These are phyloP conservation scores for Gossypium trilobum DNA, from an alignment of 441 rosid genomes.

Conservation along the genomic window DNA sequence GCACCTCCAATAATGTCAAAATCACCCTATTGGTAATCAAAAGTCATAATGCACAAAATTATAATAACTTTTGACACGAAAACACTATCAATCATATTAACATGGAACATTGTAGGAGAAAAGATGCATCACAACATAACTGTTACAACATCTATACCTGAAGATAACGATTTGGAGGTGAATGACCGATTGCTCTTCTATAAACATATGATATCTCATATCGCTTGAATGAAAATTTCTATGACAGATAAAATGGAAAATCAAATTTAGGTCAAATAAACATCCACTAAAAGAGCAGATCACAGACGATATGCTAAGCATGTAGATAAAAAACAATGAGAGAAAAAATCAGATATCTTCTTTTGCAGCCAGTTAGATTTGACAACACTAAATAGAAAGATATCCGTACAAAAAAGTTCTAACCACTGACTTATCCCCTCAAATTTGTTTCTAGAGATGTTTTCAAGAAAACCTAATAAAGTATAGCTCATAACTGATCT, in stretches of 20 bases:
- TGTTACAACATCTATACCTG: slow-evolving; percentile 40
- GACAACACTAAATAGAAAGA: not conserved
- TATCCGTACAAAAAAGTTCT: not conserved
- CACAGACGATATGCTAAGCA: not conserved
- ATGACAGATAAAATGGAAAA: slow-evolving; percentile 18
- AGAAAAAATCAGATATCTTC: not conserved
- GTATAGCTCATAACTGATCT: not conserved
- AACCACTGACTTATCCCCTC: not conserved
- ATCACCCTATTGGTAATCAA: slow-evolving; percentile 58
- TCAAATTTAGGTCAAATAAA: slow-evolving; percentile 5
- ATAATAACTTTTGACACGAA: not conserved
- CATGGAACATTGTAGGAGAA: slow-evolving; percentile 2
- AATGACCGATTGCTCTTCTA: slow-evolving; percentile 87
- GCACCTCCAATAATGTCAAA: slow-evolving; percentile 91
- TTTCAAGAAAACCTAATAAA: not conserved
- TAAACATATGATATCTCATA: slow-evolving; percentile 77
- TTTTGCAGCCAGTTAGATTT: not conserved
- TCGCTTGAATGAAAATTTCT: slow-evolving; percentile 83
- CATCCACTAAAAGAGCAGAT: slow-evolving; percentile 1
- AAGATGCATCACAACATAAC: not conserved
- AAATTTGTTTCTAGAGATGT: not conserved
- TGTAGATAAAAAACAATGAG: not conserved
- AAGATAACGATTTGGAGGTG: slow-evolving; percentile 84
- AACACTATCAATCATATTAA: not conserved
- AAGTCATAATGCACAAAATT: slow-evolving; percentile 5